A percentile compares a stretch with the other conserved stretches of the same genome.
Conservation (phyloP, 306 rosid species). For the Cicer arietinum region DNA sequence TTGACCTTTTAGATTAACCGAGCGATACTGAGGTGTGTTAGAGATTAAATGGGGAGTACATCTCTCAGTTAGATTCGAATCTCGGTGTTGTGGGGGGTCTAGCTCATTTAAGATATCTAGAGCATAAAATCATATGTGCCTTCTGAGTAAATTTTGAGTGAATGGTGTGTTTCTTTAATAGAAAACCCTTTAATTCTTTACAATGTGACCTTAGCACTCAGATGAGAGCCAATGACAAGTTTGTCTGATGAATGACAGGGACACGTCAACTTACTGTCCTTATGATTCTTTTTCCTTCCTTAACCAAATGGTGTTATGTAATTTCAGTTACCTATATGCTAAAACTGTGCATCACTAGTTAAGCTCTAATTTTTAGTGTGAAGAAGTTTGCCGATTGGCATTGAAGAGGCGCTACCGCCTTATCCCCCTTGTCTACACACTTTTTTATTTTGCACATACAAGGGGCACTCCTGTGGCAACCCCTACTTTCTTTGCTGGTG, state of each 20-base stretch:
- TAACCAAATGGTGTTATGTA: constrained; percentile 28
- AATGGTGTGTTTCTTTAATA: constrained; percentile 20
- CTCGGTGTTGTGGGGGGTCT: neutral
- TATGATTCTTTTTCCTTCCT: constrained; percentile 20
- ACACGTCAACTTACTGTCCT: constrained; percentile 32
- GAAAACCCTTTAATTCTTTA: constrained; percentile 23
- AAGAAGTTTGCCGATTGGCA: constrained; percentile 92
- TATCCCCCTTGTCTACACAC: constrained; percentile 80
- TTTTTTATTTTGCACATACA: constrained; percentile 85
- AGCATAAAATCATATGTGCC: neutral
- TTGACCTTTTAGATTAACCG: too few relatives aligned
- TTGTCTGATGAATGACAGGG: constrained; percentile 27
- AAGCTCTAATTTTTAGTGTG: constrained; percentile 66
- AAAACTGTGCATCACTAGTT: constrained; percentile 45
- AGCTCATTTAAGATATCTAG: constrained; percentile 28
- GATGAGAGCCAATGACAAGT: constrained; percentile 35
- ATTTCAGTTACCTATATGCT: constrained; percentile 36
- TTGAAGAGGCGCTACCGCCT: constrained; percentile 84
- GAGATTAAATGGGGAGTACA: too few relatives aligned
- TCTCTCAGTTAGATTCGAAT: too few relatives aligned
- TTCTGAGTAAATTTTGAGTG: constrained; percentile 33
- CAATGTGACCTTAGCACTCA: constrained; percentile 17
- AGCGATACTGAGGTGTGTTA: too few relatives aligned
- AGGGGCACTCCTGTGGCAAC: constrained; percentile 79
- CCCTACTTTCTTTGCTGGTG: constrained; percentile 92